Base-by-base conservation (phyloP, 306 rosid genomes). In the Cotoneaster glaucophyllus region DNA sequence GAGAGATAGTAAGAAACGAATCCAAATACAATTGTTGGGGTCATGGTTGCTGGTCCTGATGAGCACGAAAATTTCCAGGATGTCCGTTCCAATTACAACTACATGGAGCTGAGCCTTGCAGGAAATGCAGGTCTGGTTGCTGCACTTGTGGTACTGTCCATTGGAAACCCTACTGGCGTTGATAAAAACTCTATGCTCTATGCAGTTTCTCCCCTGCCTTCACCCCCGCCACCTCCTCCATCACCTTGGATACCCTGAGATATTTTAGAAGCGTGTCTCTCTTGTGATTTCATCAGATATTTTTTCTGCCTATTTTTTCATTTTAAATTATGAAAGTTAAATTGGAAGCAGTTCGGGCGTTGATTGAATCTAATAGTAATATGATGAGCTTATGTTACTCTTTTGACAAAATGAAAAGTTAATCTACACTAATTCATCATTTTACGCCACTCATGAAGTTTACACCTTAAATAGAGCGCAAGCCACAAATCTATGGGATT, bases 61-160 rank as follows among this genome's bases (percentile, higher is more conserved):
- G 31, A 66, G 70, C 37, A 32, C 34, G 65, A 74, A 31, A 29
- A 53, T 31, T 74, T 80, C 75, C 44, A 69, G 13, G 79, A 74
- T 59, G 29, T 44, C 2, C 75, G 79, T 58, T 57, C 21, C 61
- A 80, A 80, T 54, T 67, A 68, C 61, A 58, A 68, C 31, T 74
- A 74, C 59, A 80, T 67, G 3, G 59, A 80, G 54, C 79, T 61
- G 12, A 74, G 25, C 25, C 75, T 74, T 31, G 66, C 75, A 3
- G 75, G 83, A 58, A 68, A 77, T 74, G 43, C 83, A n/a, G 83
- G 83, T 41, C 75, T 79, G 10, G 79, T 79, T 79, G 74, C 74
- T 26, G 75, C 75, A 17, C 83, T 79, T 31, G 70, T 79, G 79
- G 79, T 78, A 64, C 44, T 78, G 19, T 64, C 77, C 1, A 6